Percentiles rank a stretch among this genome's conserved stretches.
These are phyloP conservation scores for Apocynum venetum DNA, from an alignment of 257 asterid species.

Conservation along the genomic window DNA sequence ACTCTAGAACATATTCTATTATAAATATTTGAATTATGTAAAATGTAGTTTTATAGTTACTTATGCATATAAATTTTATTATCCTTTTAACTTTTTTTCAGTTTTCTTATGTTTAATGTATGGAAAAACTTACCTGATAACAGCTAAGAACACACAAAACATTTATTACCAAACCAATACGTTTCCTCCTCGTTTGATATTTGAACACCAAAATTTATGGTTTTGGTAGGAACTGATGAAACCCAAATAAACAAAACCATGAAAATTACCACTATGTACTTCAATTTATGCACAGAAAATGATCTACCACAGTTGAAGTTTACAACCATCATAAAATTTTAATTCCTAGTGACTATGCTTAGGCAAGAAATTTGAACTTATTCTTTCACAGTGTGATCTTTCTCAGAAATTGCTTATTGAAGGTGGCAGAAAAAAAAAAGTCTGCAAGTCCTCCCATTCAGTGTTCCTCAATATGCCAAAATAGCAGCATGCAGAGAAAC, in stretches of 20 bases:
- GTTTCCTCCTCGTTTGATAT: background rate
- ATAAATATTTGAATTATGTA: no score
- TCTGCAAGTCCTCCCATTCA: background rate
- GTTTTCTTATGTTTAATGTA: background rate
- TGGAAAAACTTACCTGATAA: no score
- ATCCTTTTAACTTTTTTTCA: no score
- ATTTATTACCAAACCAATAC: background rate
- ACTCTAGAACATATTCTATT: no score
- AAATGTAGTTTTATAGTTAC: background rate
- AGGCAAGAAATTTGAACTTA: background rate
- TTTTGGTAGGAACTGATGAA: background rate
- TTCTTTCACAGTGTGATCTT: background rate
- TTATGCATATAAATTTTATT: no score
- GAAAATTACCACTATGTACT: background rate
- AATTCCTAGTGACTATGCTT: background rate
- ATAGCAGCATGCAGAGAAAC: background rate
- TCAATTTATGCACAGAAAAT: background rate
- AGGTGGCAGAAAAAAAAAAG: background rate
- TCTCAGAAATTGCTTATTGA: background rate
- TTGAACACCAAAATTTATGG: background rate
- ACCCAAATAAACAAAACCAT: background rate
- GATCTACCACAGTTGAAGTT: background rate
- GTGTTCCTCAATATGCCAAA: background rate
- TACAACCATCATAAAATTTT: background rate
- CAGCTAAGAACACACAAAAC: background rate